phyloP scores from a whole-genome alignment of 345 rosid genomes.

The Passiflora organensis region DNA sequence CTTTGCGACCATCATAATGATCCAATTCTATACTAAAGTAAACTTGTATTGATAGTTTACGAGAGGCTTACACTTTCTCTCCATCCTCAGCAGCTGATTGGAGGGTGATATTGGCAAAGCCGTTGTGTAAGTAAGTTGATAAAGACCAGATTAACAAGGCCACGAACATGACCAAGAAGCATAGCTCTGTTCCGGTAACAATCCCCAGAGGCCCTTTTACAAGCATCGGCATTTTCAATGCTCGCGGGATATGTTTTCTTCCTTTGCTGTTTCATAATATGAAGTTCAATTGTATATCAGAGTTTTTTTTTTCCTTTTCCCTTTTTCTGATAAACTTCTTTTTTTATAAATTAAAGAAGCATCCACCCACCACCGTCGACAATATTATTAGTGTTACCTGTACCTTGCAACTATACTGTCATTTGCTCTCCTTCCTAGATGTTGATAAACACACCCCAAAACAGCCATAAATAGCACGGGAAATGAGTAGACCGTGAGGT shows the following conservation, averaged over 20 bases:
- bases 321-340: no score
- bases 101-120: slow-evolving; percentile 37
- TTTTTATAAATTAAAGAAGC: not conserved
- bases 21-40: not conserved
- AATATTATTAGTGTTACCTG: not conserved
- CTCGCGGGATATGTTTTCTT: not conserved
- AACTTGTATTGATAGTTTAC: no score
- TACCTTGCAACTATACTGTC: not conserved
- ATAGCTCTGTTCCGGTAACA: slow-evolving; percentile 55
- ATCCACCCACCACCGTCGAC: not conserved
- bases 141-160: slow-evolving; percentile 67
- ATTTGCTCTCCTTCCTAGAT: slow-evolving; percentile 12
- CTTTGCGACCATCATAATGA: not conserved
- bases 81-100: slow-evolving; percentile 33
- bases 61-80: slow-evolving; percentile 37
- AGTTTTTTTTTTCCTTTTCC: no score
- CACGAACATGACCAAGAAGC: slow-evolving; percentile 59
- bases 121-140: slow-evolving; percentile 34
- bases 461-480: slow-evolving; percentile 19
- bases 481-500: not conserved
- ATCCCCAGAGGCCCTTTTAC: slow-evolving; percentile 84
- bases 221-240: slow-evolving; percentile 53
- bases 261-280: slow-evolving; percentile 11
- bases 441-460: slow-evolving; percentile 23
- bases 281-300: not conserved